Base-by-base conservation (phyloP, 805 yeast genomes). In the Saccharomycopsis vini region DNA sequence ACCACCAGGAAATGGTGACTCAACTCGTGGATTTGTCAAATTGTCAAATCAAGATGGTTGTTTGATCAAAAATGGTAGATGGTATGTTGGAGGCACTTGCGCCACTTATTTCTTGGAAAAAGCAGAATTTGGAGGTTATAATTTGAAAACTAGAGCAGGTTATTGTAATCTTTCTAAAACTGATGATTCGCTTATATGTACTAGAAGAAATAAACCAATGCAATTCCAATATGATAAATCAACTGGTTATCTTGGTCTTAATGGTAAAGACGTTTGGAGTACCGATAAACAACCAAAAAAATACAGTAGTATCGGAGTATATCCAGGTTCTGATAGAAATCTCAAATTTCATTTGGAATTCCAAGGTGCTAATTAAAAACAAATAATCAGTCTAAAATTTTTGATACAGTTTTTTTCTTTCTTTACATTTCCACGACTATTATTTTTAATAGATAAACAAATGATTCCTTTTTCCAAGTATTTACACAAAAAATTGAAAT, bases 51-150 rank as follows among this genome's bases (percentile, higher is more conserved):
- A 79, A 46, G 50, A 61, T 3, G 95, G 95, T 7, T 86, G 95
- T 62, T 64, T 90, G 46, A 90, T 89, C 55, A 75, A 83, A 48
- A 83, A 76, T 55, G 98, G 98, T 3, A 73, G 77, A 52, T 89
- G 95, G 92, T 85, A 81, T 62, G 58, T 72, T 3, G 59, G 64
- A 33, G 96, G 96, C 1, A 76, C 92, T 0, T 90, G 97, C 61
- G 97, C 96, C 3, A 77, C 81, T 4, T 89, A 70, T 62, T 69
- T 69, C 21, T 54, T 83, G 21, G 55, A 61, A 26, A 70, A 77
- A 43, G 75, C 81, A 26, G 72, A 73, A 28, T 77, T 76, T 60
- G 92, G 92, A 3, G 92, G 92, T n/a, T 73, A 75, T 54, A 72
- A 77, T 45, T 56, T 89, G 36, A 69, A 69, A 47, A 73, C 92